Percentiles rank a stretch among this genome's conserved stretches.
These are phyloP conservation scores for Aspergillus tamarii DNA, from an alignment of 2,329 filamentous ascomycete species.

Conservation along the genomic window DNA sequence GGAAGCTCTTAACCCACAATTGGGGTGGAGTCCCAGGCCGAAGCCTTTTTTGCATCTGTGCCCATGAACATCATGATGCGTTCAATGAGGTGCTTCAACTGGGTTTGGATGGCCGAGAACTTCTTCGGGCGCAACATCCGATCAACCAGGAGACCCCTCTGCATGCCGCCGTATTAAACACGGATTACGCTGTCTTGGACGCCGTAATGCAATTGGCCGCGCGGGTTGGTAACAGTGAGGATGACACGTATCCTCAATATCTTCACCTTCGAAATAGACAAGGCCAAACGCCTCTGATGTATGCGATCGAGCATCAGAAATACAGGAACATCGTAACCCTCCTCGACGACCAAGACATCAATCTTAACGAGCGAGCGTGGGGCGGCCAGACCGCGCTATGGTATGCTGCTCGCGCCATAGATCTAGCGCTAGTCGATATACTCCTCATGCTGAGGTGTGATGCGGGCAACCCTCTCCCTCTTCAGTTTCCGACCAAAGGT, in stretches of 20 bases:
- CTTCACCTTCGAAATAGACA: neutral
- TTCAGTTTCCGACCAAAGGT: neutral
- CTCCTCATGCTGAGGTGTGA: neutral
- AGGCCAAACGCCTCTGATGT: neutral
- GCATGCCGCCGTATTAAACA: neutral
- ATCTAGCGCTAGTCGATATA: neutral
- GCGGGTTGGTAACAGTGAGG: neutral
- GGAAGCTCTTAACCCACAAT: neutral
- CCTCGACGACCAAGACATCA: neutral
- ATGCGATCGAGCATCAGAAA: neutral
- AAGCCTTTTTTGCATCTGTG: neutral
- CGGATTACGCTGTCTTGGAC: neutral
- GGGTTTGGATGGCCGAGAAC: neutral
- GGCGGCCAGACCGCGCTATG: constrained; percentile 1
- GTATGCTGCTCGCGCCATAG: neutral
- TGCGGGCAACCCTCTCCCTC: neutral
- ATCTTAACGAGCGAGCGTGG: neutral
- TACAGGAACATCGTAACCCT: neutral
- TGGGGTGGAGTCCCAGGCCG: neutral
- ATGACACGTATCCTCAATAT: neutral
- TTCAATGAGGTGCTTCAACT: neutral
- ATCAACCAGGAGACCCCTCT: neutral
- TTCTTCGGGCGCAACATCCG: neutral
- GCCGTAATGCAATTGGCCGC: neutral
- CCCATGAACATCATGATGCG: neutral